Base-by-base conservation (phyloP, 1,284 basidiomycete genomes). In the Trametes polyzona region DNA sequence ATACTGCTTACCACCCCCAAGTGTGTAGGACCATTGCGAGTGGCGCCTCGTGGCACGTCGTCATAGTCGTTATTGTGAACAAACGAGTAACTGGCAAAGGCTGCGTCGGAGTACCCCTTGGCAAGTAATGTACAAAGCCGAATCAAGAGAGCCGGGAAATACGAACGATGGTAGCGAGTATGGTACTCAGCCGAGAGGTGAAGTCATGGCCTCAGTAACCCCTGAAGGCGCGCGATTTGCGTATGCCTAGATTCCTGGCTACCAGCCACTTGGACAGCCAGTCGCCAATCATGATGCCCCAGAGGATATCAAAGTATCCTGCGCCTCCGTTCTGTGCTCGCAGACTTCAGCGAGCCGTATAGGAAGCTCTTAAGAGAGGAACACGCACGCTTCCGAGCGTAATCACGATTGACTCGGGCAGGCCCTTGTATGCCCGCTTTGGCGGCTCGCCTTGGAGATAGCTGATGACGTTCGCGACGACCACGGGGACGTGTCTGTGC, bases 331-430 rank as follows among this genome's bases (percentile, higher is more conserved):
- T 73, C 84, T 86, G 63, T 23, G 35, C 24, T 30, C 47, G 11
- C 1, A 16, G 10, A 8, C 7, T 10, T 40, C n/a, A 47, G 55
- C 41, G 9, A 32, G 11, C 32, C 29, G 17, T 16, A 39, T 24
- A n/a, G 16, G 27, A n/a, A 42, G 47, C 14, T 10, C n/a, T 9
- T 40, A n/a, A 16, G 26, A 12, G 21, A 10, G 37, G 32, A 30
- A 7, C 14, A 17, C 47, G 30, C 10, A 86, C 86, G 78, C 75
- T 83, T 52, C 87, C 87, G 55, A 82, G 78, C 9, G 84, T 83
- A 52, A 88, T 65, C 21, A 81, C 37, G 43, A 88, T 84, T 55
- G 82, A 58, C 68, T 88, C 86, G 0, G 67, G 54, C 19, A 71
- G 71, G 16, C 83, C 82, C 51, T 79, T 78, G 69, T 89, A 88